Conservation (phyloP, 352 stramenopile genomes). For the Saprolegnia diclina region DNA sequence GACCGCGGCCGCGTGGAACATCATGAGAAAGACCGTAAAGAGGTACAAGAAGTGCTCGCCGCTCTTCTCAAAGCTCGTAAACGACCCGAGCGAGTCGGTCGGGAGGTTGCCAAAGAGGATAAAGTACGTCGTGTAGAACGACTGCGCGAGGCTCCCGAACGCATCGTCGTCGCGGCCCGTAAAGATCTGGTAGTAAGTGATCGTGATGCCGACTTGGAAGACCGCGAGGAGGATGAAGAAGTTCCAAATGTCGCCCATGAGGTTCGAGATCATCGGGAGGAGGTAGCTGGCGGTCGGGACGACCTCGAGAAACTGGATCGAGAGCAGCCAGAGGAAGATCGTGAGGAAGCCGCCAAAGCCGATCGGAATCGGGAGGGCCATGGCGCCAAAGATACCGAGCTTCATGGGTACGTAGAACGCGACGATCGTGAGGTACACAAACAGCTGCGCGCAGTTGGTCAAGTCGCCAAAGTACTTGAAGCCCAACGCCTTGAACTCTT, state of each 20-base stretch:
- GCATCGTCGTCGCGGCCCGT: neutral
- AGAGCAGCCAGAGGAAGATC: conserved; percentile 20
- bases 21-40: conserved; percentile 12
- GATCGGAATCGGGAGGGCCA: neutral
- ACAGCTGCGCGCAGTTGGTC: conserved; percentile 4
- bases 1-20: conserved; percentile 20
- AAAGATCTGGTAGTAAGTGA: conserved; percentile 12
- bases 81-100: conserved; percentile 18
- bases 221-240: conserved; percentile 12
- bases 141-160: conserved; percentile 6
- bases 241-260: conserved; percentile 16
- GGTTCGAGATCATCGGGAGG: conserved; percentile 9
- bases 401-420: conserved; percentile 18
- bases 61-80: neutral
- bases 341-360: conserved; percentile 17
- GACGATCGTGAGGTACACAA: conserved; percentile 13
- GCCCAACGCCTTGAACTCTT: neutral
- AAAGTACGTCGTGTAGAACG: conserved; percentile 18
- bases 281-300: conserved; percentile 9
- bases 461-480: conserved; percentile 8
- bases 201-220: conserved; percentile 17
- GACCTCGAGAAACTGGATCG: conserved; percentile 17
- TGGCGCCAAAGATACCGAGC: conserved; percentile 1
- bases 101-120: conserved; percentile 21
- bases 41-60: conserved; percentile 8